Conservation (phyloP, 2,329 filamentous ascomycete species). For the Aureobasidium mangrovei region DNA sequence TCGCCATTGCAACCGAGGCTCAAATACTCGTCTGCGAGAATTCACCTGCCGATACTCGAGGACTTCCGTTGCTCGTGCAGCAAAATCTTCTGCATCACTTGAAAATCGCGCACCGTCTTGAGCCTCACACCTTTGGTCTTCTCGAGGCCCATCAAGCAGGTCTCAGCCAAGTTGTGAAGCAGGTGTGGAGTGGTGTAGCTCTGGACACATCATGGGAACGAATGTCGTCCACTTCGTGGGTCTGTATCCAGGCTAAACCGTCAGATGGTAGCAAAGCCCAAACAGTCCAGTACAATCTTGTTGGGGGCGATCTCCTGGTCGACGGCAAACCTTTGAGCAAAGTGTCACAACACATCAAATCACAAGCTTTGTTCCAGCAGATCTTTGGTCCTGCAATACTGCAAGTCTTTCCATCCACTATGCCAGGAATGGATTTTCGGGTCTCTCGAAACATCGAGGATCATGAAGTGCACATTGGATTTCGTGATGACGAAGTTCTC, state of each 20-base stretch:
- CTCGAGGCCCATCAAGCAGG: background rate
- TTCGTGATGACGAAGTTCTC: constrained; percentile 32
- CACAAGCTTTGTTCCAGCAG: constrained; percentile 35
- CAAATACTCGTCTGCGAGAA: constrained; percentile 43
- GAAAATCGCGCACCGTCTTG: constrained; percentile 31
- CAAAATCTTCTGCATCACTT: constrained; percentile 40
- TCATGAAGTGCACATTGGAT: constrained; percentile 48
- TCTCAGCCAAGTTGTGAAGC: background rate
- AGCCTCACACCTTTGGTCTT: background rate
- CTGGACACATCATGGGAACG: background rate
- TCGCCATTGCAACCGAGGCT: constrained; percentile 30
- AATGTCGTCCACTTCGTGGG: background rate
- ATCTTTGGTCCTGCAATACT: constrained; percentile 49
- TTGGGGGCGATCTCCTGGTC: constrained; percentile 42
- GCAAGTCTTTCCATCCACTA: constrained; percentile 42
- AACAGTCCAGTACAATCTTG: constrained; percentile 35
- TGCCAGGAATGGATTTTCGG: constrained; percentile 47
- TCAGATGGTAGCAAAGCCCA: constrained; percentile 19
- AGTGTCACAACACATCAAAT: constrained; percentile 44
- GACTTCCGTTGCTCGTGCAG: constrained; percentile 28
- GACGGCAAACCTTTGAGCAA: constrained; percentile 43
- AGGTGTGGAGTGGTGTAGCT: background rate
- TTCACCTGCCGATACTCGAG: constrained; percentile 29
- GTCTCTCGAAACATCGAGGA: constrained; percentile 30
- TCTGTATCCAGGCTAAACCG: background rate